These are phyloP conservation scores for Auxenochlorella pyrenoidosa DNA, from an alignment of 139 green algal genomes.

Conservation along the genomic window DNA sequence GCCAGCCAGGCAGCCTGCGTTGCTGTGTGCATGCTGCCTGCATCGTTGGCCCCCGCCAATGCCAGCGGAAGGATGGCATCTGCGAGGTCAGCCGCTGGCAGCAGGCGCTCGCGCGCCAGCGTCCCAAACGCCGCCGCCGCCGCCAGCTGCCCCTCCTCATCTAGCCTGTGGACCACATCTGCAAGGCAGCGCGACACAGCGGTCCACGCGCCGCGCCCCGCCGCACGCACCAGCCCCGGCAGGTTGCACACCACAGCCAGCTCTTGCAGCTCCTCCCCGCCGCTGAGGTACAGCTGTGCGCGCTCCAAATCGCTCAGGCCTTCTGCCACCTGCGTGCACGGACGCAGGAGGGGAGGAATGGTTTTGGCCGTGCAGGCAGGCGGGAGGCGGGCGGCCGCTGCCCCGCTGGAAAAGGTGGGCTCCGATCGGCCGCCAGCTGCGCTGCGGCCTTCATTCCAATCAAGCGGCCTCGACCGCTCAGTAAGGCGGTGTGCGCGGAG, in stretches of 20 bases:
- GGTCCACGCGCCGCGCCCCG: neutral
- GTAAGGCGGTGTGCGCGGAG: neutral
- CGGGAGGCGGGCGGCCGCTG: neutral
- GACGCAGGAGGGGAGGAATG: neutral
- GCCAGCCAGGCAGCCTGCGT: slow-evolving; percentile 28
- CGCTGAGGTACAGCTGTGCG: slow-evolving; percentile 1
- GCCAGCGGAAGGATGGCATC: slow-evolving; percentile 25
- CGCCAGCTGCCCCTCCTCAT: slow-evolving; percentile 6
- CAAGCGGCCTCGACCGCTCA: too few relatives aligned
- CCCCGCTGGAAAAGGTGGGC: neutral
- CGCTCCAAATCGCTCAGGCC: slow-evolving; percentile 26
- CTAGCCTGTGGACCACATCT: neutral
- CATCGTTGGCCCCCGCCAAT: neutral
- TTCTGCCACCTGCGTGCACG: slow-evolving; percentile 13
- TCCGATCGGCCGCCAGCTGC: neutral
- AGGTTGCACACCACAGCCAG: slow-evolving; percentile 22
- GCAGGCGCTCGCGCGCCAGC: slow-evolving; percentile 18
- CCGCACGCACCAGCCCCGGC: slow-evolving; percentile 27
- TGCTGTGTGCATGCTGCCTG: neutral
- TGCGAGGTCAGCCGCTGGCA: neutral
- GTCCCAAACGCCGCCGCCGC: slow-evolving; percentile 1
- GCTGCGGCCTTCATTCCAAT: neutral
- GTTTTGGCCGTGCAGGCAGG: neutral
- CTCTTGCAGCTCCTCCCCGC: slow-evolving; percentile 18
- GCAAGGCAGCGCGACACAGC: neutral